Base-by-base conservation (phyloP, 2,329 filamentous ascomycete genomes). In the Magnaporthales sp. region DNA sequence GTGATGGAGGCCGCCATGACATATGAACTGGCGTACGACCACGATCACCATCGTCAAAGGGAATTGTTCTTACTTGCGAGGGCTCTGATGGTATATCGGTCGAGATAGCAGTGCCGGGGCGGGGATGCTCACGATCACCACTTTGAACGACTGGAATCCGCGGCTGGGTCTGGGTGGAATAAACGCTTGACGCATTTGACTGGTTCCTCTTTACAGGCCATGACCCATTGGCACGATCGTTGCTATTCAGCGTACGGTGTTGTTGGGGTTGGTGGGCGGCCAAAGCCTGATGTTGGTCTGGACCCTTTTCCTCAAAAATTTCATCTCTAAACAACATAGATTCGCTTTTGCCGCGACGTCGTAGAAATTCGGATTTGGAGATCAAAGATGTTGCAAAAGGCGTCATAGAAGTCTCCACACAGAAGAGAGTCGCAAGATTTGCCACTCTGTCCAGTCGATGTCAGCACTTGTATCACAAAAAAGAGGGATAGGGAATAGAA, bases 1-100 rank as follows among this genome's bases (percentile, higher is more conserved):
- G 64, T 11, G 56, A 62, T 15, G 64, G 64, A 13, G 64, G 64
- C 29, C 64, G 64, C 64, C 64, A 66, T 4, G 64, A 61, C 54
- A 61, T 60, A 56, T 66, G 64, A 31, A 66, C 64, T 1, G 64
- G 64, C 3, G 64, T 32, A 22, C 51, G 64, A 10, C 13, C 26
- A 19, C 26, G n/a, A 15, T 30, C 61, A 10, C 30, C 29, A 32
- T 30, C 29, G 63, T 10, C 30, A 7, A 38, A 22, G 63, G 31
- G 11, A 4, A 26, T 19, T 24, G 19, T 51, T 64, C 63, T 38
- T 24, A 27, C 32, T 27, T n/a, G 27, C 24, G 19, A 4, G 26
- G 38, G 38, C n/a, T 64, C 38, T 24, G n/a, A 7, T 29, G 63
- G 63, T 27, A 30, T 10, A n/a, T 54, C 32, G 15, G 32, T 56